A percentile compares a stretch with the other conserved stretches of the same genome.
These are phyloP conservation scores for Lachnellula occidentalis DNA, from an alignment of 2,329 filamentous ascomycete genomes.

Conservation along the genomic window DNA sequence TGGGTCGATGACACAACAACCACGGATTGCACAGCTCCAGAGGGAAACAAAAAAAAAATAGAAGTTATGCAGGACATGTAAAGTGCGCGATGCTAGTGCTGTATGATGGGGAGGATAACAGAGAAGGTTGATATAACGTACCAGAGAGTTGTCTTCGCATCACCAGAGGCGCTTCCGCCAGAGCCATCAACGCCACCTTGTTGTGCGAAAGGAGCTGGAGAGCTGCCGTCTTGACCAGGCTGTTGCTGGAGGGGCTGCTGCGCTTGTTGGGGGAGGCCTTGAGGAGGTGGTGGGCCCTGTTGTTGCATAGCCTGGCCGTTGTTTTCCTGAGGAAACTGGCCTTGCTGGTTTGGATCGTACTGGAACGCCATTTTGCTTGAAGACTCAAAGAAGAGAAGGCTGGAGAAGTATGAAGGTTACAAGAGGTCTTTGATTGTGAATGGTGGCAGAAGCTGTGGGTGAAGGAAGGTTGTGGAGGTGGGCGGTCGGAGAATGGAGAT, in stretches of 20 bases:
- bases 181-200: slow-evolving; percentile 31
- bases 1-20: too few relatives aligned
- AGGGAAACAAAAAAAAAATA: too few relatives aligned
- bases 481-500: slow-evolving; percentile 6
- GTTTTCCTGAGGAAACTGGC: slow-evolving; percentile 47
- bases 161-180: slow-evolving; percentile 37
- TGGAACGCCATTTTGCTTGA: slow-evolving; percentile 56
- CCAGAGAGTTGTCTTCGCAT: slow-evolving; percentile 53
- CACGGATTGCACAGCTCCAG: too few relatives aligned
- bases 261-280: slow-evolving; percentile 36
- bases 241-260: slow-evolving; percentile 33
- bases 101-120: not conserved
- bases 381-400: not conserved
- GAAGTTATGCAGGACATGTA: not conserved
- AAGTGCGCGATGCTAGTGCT: not conserved
- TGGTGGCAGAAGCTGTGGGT: not conserved
- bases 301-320: slow-evolving; percentile 33
- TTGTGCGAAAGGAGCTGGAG: slow-evolving; percentile 44
- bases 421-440: not conserved
- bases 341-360: slow-evolving; percentile 57
- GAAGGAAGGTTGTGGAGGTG: slow-evolving; percentile 5
- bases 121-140: slow-evolving; percentile 31
- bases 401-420: not conserved
- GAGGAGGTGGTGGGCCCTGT: slow-evolving; percentile 41
- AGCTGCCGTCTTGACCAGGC: slow-evolving; percentile 56